Conservation (phyloP, 129 eudicot species). For the Lactuca saligna region DNA sequence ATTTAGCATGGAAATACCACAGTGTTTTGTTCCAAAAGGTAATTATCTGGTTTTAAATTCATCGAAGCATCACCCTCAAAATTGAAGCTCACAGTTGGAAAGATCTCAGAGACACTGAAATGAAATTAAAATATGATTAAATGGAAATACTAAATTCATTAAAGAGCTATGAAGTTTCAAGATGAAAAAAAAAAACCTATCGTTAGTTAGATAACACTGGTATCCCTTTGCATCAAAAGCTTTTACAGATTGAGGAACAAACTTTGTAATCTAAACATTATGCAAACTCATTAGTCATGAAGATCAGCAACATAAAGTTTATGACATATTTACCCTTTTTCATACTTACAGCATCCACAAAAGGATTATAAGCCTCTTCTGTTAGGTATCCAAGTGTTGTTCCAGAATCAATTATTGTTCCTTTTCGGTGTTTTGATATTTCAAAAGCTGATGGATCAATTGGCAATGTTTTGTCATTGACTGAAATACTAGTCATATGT, state of each 20-base stretch:
- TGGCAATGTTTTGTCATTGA: constrained; percentile 60
- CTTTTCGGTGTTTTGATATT: constrained; percentile 58
- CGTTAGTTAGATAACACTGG: constrained; percentile 62
- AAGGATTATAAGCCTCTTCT: constrained; percentile 79
- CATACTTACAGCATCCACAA: constrained; percentile 67
- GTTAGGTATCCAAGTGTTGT: constrained; percentile 91
- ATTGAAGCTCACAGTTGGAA: constrained; percentile 72
- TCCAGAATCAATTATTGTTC: constrained; percentile 94
- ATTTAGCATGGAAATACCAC: constrained; percentile 44
- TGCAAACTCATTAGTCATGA: constrained; percentile 1
- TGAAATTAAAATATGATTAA: constrained; percentile 2
- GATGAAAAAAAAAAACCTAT: constrained; percentile 51
- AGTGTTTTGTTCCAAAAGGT: constrained; percentile 75
- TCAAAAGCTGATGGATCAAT: constrained; percentile 66
- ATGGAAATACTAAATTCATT: constrained; percentile 12
- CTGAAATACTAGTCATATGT: constrained; percentile 67
- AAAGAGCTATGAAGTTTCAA: constrained; percentile 9
- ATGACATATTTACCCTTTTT: constrained; percentile 10
- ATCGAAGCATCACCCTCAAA: constrained; percentile 91
- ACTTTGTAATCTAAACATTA: constrained; percentile 53
- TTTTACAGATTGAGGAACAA: constrained; percentile 61
- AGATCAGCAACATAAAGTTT: neutral
- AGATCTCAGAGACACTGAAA: constrained; percentile 62
- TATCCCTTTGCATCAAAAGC: constrained; percentile 62
- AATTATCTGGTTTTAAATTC: constrained; percentile 71